Conservation (phyloP, 495 filamentous ascomycete species). For the Penicillium maclennaniae region DNA sequence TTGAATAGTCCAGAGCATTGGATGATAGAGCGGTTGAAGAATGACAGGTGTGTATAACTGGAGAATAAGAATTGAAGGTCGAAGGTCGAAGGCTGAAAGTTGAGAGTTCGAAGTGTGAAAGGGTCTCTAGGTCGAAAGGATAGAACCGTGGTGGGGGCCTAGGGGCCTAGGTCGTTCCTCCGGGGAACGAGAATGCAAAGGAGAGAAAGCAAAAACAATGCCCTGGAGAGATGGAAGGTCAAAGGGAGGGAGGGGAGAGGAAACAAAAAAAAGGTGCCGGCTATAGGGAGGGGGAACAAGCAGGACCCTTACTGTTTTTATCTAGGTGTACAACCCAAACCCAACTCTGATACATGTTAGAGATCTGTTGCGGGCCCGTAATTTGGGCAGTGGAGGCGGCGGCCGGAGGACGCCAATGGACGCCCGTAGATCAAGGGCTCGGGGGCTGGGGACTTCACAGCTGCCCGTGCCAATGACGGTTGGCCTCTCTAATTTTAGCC, state of each 20-base stretch:
- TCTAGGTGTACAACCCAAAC: slow-evolving; percentile 6
- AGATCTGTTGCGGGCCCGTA: slow-evolving; percentile 22
- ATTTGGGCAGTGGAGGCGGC: slow-evolving; percentile 9
- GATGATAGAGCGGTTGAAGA: neutral
- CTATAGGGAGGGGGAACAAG: slow-evolving; percentile 20
- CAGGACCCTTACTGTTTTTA: slow-evolving; percentile 29
- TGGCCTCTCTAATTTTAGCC: slow-evolving; percentile 44
- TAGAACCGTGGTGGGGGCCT: neutral
- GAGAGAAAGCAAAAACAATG: slow-evolving; percentile 5
- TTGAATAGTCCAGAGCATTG: neutral
- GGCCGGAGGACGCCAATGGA: slow-evolving; percentile 1
- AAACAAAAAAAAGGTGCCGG: slow-evolving; percentile 20
- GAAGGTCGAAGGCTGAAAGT: neutral
- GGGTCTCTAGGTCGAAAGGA: neutral
- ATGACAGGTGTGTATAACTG: slow-evolving; percentile 1
- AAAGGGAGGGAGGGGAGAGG: slow-evolving; percentile 11
- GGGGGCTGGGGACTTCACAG: neutral
- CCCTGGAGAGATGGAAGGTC: slow-evolving; percentile 12
- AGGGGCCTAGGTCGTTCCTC: slow-evolving; percentile 36
- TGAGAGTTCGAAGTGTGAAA: neutral
- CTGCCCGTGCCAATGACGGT: neutral
- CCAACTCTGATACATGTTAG: slow-evolving; percentile 9
- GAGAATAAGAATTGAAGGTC: slow-evolving; percentile 1
- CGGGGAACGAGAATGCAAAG: slow-evolving; percentile 36
- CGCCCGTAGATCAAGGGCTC: slow-evolving; percentile 3